Base-by-base conservation (phyloP, 2,329 filamentous ascomycete species). In the Sporothrix euskadiensis region DNA sequence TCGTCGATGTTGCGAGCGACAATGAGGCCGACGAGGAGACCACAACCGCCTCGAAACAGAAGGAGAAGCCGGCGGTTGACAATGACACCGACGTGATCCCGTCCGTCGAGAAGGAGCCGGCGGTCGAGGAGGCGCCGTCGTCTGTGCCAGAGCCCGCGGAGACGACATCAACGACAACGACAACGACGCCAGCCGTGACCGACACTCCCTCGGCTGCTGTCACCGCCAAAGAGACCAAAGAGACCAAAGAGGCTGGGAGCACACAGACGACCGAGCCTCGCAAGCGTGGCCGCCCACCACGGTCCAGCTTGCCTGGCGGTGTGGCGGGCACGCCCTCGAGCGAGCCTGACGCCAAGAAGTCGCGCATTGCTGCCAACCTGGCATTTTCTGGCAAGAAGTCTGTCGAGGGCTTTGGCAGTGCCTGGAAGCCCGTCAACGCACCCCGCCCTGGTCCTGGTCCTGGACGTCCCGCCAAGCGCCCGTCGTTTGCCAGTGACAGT, bases 341-440 rank as follows among this genome's bases (percentile, higher is more conserved):
- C 81, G 77, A 75, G 78, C 61, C 71, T 56, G 56, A 76, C 6
- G 76, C 75, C 66, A 78, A 77, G 39, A 78, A 77, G 44, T 14
- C 52, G 3, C 71, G 61, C 44, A 19, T 71, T 35, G 66, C 66
- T 0, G 47, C 47, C 2, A n/a, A 47, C 5, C 47, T 69, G 4
- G 30, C 19, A 8, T 69, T 69, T 14, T 39, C 47, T 30, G 44
- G 47, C 14, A 69, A 69, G 22, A 44, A 44, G 26, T 63, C 69
- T 5, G 61, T 66, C 4, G 56, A 35, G 9, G 69, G 69, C 14
- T 32, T 71, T 10, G 52, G 72, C 73, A 73, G 71, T 12, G 71
- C 75, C 4, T 74, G 73, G 44, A 69, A 73, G 26, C 49, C 71
- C 0, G 71, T 56, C 54, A 61, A 69, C 7, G 66, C 66, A 10